Conservation (phyloP, 495 filamentous ascomycete species). For the Penicillium parvum region DNA sequence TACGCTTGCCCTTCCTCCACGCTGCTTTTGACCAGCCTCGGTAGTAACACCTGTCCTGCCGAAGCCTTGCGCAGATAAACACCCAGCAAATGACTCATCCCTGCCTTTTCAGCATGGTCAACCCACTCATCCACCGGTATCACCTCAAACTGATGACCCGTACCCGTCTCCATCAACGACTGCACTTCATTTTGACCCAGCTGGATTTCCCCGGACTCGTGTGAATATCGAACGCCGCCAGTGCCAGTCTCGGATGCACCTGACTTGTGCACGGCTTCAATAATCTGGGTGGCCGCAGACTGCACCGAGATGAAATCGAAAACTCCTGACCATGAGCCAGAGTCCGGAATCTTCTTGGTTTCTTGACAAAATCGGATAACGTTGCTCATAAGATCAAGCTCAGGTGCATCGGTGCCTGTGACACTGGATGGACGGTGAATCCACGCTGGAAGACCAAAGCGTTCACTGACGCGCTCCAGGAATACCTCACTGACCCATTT, state of each 20-base stretch:
- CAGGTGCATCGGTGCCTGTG: conserved; percentile 11
- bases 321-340: conserved; percentile 14
- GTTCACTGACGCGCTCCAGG: conserved; percentile 32
- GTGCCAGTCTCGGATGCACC: background rate
- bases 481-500: conserved; percentile 54
- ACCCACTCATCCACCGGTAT: conserved; percentile 18
- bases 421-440: conserved; percentile 37
- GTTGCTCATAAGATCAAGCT: conserved; percentile 26
- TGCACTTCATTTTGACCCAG: conserved; percentile 14
- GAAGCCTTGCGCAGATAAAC: conserved; percentile 17
- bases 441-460: conserved; percentile 29
- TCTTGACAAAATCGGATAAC: conserved; percentile 16
- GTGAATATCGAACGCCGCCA: background rate
- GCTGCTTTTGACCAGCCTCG: conserved; percentile 16
- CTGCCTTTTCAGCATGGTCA: conserved; percentile 14
- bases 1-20: too few relatives aligned
- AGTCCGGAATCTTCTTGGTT: conserved; percentile 17
- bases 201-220: conserved; percentile 19
- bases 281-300: conserved; percentile 16
- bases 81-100: conserved; percentile 20
- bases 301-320: conserved; percentile 26
- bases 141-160: conserved; percentile 9
- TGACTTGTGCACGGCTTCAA: conserved; percentile 9
- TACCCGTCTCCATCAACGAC: conserved; percentile 11
- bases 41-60: conserved; percentile 16